These are phyloP conservation scores for Lophiostoma macrostomum DNA, from an alignment of 495 filamentous ascomycete species.

Conservation along the genomic window DNA sequence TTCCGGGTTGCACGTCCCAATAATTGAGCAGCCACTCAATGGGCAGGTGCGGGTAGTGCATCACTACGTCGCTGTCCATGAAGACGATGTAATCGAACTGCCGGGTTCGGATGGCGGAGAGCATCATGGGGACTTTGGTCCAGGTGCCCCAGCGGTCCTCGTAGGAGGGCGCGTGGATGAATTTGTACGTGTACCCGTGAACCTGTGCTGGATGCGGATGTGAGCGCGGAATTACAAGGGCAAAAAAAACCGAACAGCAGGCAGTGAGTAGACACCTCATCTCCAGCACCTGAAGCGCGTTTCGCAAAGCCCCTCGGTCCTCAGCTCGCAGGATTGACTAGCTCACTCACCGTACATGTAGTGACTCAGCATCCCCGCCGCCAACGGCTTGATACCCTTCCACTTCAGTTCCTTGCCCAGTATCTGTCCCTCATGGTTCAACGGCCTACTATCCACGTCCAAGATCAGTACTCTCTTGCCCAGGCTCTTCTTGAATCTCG, in stretches of 20 bases:
- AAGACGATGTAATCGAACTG: slow-evolving; percentile 52
- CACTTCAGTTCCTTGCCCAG: slow-evolving; percentile 32
- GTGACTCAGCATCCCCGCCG: slow-evolving; percentile 34
- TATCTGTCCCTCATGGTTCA: slow-evolving; percentile 24
- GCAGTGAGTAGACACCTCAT: no score
- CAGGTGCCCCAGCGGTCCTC: slow-evolving; percentile 45
- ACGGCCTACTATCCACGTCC: slow-evolving; percentile 31
- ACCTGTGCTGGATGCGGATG: slow-evolving; percentile 43
- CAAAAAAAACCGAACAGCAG: no score
- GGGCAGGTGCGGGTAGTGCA: slow-evolving; percentile 48
- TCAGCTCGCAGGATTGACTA: not conserved
- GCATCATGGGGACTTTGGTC: slow-evolving; percentile 50
- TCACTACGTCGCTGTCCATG: slow-evolving; percentile 52
- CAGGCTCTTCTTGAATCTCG: slow-evolving; percentile 30
- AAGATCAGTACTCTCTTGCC: slow-evolving; percentile 32
- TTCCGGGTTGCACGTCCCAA: slow-evolving; percentile 47
- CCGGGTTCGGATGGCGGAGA: slow-evolving; percentile 44
- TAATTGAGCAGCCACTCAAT: slow-evolving; percentile 56
- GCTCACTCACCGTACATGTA: slow-evolving; percentile 30
- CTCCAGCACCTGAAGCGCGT: no score
- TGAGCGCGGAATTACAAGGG: slow-evolving; percentile 1
- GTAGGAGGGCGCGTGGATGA: slow-evolving; percentile 41
- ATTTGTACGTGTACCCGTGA: slow-evolving; percentile 55
- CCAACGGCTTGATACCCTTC: slow-evolving; percentile 27
- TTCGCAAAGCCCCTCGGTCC: no score